phyloP scores from a whole-genome alignment of 2,329 filamentous ascomycete species.

The Lasiodiplodia hormozganensis region DNA sequence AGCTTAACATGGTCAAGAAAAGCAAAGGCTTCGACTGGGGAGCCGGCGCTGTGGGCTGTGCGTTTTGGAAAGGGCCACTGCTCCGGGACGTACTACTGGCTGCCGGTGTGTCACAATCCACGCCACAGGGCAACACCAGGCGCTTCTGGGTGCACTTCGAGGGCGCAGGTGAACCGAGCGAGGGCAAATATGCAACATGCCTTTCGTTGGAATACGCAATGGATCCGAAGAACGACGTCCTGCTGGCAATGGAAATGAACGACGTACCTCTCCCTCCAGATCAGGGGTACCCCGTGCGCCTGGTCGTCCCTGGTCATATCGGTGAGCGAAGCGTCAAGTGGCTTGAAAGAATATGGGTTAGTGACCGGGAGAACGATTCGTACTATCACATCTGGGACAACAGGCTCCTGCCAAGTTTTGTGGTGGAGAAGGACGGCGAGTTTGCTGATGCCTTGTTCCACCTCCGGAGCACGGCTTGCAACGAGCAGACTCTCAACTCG shows the following conservation, averaged over 20 bases:
- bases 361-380: constrained; percentile 49
- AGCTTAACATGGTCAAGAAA: constrained; percentile 67
- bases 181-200: constrained; percentile 59
- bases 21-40: constrained; percentile 65
- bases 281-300: constrained; percentile 60
- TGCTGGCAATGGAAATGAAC: constrained; percentile 62
- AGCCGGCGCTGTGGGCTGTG: constrained; percentile 67
- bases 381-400: constrained; percentile 61
- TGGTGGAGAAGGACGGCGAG: constrained; percentile 57
- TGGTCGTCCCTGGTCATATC: constrained; percentile 60
- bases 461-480: constrained; percentile 57
- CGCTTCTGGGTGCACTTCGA: constrained; percentile 58
- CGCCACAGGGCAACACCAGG: constrained; percentile 33
- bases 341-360: constrained; percentile 50
- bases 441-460: constrained; percentile 56
- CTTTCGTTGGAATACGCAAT: constrained; percentile 57
- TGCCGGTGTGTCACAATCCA: constrained; percentile 52
- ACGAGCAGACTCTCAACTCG: constrained; percentile 59
- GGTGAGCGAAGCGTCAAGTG: constrained; percentile 64
- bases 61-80: constrained; percentile 62
- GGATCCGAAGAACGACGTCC: constrained; percentile 52
- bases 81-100: constrained; percentile 59
- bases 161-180: constrained; percentile 56
- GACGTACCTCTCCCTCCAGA: constrained; percentile 53
- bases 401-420: constrained; percentile 55